phyloP scores from a whole-genome alignment of 1,139 yeast genomes.

The Scheffersomyces parashehatae region DNA sequence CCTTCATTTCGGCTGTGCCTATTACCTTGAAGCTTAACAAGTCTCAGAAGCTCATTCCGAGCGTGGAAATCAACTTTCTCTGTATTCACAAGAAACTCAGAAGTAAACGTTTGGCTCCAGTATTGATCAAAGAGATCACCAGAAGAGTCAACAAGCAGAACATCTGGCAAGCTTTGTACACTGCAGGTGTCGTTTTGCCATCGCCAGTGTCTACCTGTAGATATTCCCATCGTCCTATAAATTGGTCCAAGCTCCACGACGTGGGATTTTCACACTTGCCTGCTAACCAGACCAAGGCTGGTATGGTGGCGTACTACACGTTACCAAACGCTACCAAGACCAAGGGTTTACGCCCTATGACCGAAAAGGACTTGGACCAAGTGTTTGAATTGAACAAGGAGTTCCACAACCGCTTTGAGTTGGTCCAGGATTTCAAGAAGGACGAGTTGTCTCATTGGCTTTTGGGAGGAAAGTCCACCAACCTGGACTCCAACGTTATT shows the following conservation, averaged over 20 bases:
- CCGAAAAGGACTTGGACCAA: conserved; percentile 59
- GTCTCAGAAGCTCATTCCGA: conserved; percentile 47
- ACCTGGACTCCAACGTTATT: conserved; percentile 52
- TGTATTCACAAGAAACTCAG: conserved; percentile 93
- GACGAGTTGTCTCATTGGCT: conserved; percentile 87
- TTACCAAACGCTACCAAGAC: conserved; percentile 62
- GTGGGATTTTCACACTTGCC: conserved; percentile 89
- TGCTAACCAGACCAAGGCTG: conserved; percentile 68
- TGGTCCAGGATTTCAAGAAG: conserved; percentile 66
- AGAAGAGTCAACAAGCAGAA: conserved; percentile 81
- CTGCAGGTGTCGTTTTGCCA: conserved; percentile 90
- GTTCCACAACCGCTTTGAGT: conserved; percentile 70
- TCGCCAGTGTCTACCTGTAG: conserved; percentile 90
- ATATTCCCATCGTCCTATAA: conserved; percentile 90
- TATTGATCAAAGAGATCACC: conserved; percentile 89
- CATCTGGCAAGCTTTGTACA: conserved; percentile 95
- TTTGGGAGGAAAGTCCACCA: conserved; percentile 40
- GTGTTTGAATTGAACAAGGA: conserved; percentile 58
- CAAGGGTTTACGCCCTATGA: conserved; percentile 67
- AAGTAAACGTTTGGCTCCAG: conserved; percentile 92
- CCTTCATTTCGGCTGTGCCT: conserved; percentile 92
- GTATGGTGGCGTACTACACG: conserved; percentile 79
- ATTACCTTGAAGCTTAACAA: conserved; percentile 62
- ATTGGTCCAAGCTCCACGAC: conserved; percentile 86
- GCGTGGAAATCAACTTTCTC: conserved; percentile 90